Conservation (phyloP, 768 basidiomycete species). For the Tubosaeta brunneosetosa region DNA sequence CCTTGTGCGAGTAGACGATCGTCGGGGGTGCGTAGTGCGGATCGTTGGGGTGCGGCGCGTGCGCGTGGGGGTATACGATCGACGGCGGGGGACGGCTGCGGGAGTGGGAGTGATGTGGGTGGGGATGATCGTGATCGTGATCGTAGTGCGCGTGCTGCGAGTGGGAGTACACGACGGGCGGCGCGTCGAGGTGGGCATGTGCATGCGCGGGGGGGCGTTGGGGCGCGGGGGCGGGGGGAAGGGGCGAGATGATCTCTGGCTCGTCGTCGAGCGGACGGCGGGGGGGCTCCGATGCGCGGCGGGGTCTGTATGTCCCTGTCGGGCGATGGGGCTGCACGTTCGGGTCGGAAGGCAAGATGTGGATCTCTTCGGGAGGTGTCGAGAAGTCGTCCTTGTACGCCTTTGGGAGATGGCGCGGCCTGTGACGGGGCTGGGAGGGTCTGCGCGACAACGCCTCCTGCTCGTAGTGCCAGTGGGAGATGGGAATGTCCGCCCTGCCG, state of each 20-base stretch:
- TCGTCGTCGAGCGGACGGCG: constrained; percentile 22
- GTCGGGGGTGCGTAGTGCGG: constrained; percentile 54
- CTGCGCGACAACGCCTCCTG: constrained; percentile 14
- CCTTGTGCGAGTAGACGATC: constrained; percentile 50
- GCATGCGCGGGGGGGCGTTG: constrained; percentile 14
- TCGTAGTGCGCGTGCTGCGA: constrained; percentile 37
- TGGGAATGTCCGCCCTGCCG: constrained; percentile 60
- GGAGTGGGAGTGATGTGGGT: constrained; percentile 35
- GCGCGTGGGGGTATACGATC: constrained; percentile 53
- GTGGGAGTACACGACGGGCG: constrained; percentile 34
- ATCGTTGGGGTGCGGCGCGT: constrained; percentile 36
- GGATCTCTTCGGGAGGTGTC: constrained; percentile 55
- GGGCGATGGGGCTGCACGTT: constrained; percentile 33
- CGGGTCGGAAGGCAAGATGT: constrained; percentile 50
- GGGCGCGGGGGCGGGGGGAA: constrained; percentile 19
- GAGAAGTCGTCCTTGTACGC: constrained; percentile 19
- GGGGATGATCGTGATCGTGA: constrained; percentile 29
- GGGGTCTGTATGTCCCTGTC: constrained; percentile 27
- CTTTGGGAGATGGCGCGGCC: constrained; percentile 23
- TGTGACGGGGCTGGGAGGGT: constrained; percentile 21
- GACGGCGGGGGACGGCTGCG: constrained; percentile 44
- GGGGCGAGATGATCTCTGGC: constrained; percentile 32
- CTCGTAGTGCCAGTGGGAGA: constrained; percentile 43
- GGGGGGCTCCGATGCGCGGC: constrained; percentile 27
- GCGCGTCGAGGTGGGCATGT: constrained; percentile 15